Evolutionary conservation across 768 basidiomycete genomes (phyloP).

Genomic region (Tephrocybe rancida): DNA sequence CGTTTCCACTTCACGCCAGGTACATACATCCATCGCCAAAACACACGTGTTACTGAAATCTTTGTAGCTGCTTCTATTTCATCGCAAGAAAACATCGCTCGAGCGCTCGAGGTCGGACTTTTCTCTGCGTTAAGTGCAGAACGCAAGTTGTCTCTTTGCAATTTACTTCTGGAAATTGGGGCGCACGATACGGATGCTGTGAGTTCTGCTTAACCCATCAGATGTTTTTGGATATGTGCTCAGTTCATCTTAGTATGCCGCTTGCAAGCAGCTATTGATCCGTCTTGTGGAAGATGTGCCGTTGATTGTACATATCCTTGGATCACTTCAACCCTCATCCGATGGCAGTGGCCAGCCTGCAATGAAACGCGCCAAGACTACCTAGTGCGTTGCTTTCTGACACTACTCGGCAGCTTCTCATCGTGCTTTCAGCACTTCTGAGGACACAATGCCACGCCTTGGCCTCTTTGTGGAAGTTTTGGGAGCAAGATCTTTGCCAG

Average conservation of each 20-base stretch:
- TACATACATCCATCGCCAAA: constrained; percentile 23
- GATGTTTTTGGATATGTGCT: background rate
- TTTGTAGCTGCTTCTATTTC: constrained; percentile 39
- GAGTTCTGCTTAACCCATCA: constrained; percentile 18
- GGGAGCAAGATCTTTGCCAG: constrained; percentile 62
- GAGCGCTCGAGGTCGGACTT: constrained; percentile 54
- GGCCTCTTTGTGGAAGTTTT: constrained; percentile 72
- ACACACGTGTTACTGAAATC: background rate
- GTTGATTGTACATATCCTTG: constrained; percentile 56
- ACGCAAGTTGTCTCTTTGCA: constrained; percentile 57
- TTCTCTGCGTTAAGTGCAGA: constrained; percentile 55
- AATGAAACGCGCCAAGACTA: constrained; percentile 65
- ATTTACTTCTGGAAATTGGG: constrained; percentile 57
- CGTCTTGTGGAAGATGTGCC: constrained; percentile 50
- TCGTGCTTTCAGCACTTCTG: constrained; percentile 26
- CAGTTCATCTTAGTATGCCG: constrained; percentile 36
- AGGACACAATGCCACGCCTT: constrained; percentile 48
- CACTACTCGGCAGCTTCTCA: background rate
- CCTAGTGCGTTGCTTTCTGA: constrained; percentile 45
- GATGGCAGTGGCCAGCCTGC: constrained; percentile 46
- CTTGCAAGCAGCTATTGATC: constrained; percentile 52
- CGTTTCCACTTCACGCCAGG: constrained; percentile 49
- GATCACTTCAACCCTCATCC: constrained; percentile 46
- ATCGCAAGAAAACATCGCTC: constrained; percentile 42
- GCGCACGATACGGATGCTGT: constrained; percentile 51